Base-by-base conservation (phyloP, 2,329 filamentous ascomycete species). In the Karstenula rhodostoma region DNA sequence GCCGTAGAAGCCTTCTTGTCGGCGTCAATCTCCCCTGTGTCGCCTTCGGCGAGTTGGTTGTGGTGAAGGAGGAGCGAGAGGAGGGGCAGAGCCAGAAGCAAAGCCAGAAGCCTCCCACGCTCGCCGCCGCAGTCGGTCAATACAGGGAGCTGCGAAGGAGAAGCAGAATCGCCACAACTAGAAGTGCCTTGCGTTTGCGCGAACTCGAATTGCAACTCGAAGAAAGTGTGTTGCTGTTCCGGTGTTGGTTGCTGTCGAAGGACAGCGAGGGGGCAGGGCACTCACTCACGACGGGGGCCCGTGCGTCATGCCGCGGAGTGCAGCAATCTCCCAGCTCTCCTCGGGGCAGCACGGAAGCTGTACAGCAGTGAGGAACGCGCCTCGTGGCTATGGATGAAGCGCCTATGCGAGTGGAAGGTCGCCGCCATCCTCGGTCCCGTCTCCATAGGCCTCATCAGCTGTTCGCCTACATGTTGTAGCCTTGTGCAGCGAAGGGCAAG, bases 281-380 rank as follows among this genome's bases (percentile, higher is more conserved):
- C 23, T 51, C 33, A 37, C 46, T 32, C 48, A 51, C 17, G 37
- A 27, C 15, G 22, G 23, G 17, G 51, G 51, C 35, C 51, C 35
- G 51, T 54, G 51, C 51, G 2, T n/a, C 27, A 27, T 8, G 4
- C 23, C 17, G 1, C n/a, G n/a, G 17, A 17, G 37, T 15, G 12
- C 27, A 44, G 25, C 40, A 29, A n/a, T 29, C 23, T 33, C 17
- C 22, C 32, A 32, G 19, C 7, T n/a, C 13, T 7, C 9, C 15
- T 22, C 10, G 6, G 9, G 23, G 10, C 19, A 22, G 40, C 12
- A 54, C 33, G 40, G 27, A 17, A 9, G 40, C 3, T 8, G 13
- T 5, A 19, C 27, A 23, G 25, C 23, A 23, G 27, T 22, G 8
- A 13, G 2, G 5, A 19, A 19, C 17, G n/a, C 10, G 17, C 9